Conservation (phyloP, 768 basidiomycete species). For the Harrya chromipes region DNA sequence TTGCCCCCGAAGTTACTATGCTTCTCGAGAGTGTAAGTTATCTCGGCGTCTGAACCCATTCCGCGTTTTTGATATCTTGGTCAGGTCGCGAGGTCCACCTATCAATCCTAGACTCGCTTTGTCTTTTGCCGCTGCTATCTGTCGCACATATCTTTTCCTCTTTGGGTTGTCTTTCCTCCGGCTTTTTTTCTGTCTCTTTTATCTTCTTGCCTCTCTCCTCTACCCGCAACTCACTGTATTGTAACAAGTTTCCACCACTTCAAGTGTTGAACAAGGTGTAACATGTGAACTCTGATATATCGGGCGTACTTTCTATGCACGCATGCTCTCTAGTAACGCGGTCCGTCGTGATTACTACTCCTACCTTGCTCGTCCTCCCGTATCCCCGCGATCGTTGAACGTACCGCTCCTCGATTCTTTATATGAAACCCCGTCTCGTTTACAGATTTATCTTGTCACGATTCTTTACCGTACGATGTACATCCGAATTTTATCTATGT, state of each 20-base stretch:
- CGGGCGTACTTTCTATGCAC: conserved; percentile 17
- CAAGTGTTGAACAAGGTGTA: conserved; percentile 59
- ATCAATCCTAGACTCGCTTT: conserved; percentile 65
- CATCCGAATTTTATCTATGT: conserved; percentile 23
- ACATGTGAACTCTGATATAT: conserved; percentile 44
- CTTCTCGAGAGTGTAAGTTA: conserved; percentile 76
- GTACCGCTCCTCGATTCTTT: conserved; percentile 12
- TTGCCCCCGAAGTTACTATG: conserved; percentile 82
- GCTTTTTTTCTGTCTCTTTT: conserved; percentile 5
- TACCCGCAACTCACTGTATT: conserved; percentile 73
- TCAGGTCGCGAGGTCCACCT: conserved; percentile 76
- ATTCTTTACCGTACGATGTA: conserved; percentile 30
- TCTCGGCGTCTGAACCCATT: not conserved
- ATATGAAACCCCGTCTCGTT: conserved; percentile 14
- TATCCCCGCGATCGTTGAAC: conserved; percentile 11
- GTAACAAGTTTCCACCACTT: conserved; percentile 59
- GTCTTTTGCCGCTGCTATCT: conserved; percentile 74
- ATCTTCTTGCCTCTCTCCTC: conserved; percentile 16
- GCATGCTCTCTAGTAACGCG: conserved; percentile 11
- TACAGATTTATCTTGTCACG: conserved; percentile 25
- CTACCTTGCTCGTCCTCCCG: conserved; percentile 6
- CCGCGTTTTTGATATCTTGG: conserved; percentile 3
- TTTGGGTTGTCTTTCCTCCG: conserved; percentile 46
- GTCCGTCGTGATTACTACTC: conserved; percentile 13
- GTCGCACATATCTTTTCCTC: conserved; percentile 71